Evolutionary conservation across 306 rosid genomes (phyloP).

Genomic region (Cicer cuneatum): DNA sequence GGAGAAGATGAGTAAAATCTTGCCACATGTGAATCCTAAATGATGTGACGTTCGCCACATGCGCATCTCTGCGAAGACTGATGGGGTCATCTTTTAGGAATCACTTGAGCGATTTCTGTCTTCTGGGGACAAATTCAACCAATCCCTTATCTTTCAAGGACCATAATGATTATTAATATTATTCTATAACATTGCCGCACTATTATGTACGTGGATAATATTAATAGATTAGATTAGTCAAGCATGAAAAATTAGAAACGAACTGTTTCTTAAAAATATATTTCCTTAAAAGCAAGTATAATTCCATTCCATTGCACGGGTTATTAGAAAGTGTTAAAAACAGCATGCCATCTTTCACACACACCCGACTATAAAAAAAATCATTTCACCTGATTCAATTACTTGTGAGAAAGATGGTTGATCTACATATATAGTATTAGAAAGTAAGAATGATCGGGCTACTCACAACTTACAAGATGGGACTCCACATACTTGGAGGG

Average conservation of each 20-base stretch:
- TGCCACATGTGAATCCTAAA: slow-evolving; percentile 1
- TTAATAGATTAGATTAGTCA: slow-evolving; percentile 6
- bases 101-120: neutral
- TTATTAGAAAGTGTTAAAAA: neutral
- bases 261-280: neutral
- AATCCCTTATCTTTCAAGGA: slow-evolving; percentile 1
- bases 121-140: neutral
- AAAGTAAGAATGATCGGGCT: neutral
- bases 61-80: neutral
- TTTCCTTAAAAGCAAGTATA: neutral
- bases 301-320: neutral
- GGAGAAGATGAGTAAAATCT: neutral
- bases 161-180: neutral
- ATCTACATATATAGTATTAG: neutral
- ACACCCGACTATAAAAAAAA: neutral
- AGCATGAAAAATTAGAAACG: neutral
- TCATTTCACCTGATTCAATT: neutral
- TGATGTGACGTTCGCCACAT: neutral
- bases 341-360: neutral
- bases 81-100: neutral
- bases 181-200: neutral
- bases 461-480: neutral
- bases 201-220: neutral
- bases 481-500: neutral
- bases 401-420: neutral